These are phyloP conservation scores for Colletotrichum gigasporum DNA, from an alignment of 2,329 filamentous ascomycete species.

Conservation along the genomic window DNA sequence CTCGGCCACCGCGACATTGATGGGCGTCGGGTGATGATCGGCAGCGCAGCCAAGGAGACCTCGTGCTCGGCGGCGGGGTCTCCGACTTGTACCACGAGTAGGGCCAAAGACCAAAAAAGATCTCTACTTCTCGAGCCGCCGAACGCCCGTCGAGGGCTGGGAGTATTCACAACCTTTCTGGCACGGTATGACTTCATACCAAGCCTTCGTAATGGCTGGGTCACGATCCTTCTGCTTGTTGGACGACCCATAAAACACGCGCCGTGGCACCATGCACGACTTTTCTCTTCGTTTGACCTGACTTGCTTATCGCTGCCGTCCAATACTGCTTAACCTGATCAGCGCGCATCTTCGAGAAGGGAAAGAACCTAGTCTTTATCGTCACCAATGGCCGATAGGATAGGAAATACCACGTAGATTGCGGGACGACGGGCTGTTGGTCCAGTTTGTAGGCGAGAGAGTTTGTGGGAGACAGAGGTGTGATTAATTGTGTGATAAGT, in stretches of 20 bases:
- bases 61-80: constrained; percentile 18
- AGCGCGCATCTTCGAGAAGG: too few species aligned
- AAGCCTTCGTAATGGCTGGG: constrained; percentile 1
- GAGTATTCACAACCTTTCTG: neutral
- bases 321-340: too few species aligned
- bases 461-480: too few species aligned
- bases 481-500: too few species aligned
- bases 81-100: neutral
- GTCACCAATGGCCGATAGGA: too few species aligned
- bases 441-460: too few species aligned
- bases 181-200: constrained; percentile 29
- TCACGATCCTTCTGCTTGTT: neutral
- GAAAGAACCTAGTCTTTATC: too few species aligned
- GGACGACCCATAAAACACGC: neutral
- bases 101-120: neutral
- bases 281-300: too few species aligned
- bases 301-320: too few species aligned
- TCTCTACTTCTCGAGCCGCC: neutral
- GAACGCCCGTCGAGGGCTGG: neutral
- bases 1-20: neutral
- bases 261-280: neutral
- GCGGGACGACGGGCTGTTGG: too few species aligned
- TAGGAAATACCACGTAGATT: too few species aligned
- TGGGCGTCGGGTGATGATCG: constrained; percentile 8
- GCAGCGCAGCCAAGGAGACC: constrained; percentile 17